phyloP scores from a whole-genome alignment of 2,329 filamentous ascomycete species.

The Ophiognomonia clavigignenti-juglandacearum region DNA sequence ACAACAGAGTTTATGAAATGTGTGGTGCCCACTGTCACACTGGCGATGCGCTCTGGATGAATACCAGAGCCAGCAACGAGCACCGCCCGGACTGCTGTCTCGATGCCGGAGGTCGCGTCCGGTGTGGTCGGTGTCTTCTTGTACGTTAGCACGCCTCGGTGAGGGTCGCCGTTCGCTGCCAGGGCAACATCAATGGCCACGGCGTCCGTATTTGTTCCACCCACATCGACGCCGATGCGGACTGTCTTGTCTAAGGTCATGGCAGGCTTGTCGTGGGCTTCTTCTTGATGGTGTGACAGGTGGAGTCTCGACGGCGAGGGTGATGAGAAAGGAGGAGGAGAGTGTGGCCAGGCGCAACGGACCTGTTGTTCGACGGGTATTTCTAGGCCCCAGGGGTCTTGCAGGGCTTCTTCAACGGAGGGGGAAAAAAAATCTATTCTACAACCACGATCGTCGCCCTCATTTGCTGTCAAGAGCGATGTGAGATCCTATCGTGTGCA shows the following conservation, averaged over 20 bases:
- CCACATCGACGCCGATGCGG: constrained; percentile 11
- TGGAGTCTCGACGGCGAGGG: no score
- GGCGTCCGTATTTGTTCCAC: constrained; percentile 21
- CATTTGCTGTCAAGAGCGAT: no score
- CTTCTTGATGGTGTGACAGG: neutral
- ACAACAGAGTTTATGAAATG: constrained; percentile 21
- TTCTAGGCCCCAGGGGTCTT: no score
- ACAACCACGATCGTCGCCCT: no score
- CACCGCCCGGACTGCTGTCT: constrained; percentile 14
- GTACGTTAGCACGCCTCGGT: constrained; percentile 21
- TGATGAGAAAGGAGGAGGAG: no score
- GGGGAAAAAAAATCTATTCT: no score
- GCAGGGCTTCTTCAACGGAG: no score
- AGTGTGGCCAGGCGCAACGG: no score
- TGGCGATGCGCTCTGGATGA: constrained; percentile 7
- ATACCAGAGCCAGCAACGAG: constrained; percentile 5
- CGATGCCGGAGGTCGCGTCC: constrained; percentile 18
- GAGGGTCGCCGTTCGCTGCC: constrained; percentile 23
- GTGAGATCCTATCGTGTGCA: no score
- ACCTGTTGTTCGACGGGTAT: no score
- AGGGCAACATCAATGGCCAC: constrained; percentile 22
- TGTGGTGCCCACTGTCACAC: constrained; percentile 20
- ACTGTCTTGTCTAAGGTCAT: neutral
- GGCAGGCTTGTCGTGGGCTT: neutral
- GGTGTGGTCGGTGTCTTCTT: constrained; percentile 19